Percentiles rank a stretch among this genome's conserved stretches.
Evolutionary conservation across 768 basidiomycete species (phyloP).

Genomic region (Brasilioporus rufonigricans): DNA sequence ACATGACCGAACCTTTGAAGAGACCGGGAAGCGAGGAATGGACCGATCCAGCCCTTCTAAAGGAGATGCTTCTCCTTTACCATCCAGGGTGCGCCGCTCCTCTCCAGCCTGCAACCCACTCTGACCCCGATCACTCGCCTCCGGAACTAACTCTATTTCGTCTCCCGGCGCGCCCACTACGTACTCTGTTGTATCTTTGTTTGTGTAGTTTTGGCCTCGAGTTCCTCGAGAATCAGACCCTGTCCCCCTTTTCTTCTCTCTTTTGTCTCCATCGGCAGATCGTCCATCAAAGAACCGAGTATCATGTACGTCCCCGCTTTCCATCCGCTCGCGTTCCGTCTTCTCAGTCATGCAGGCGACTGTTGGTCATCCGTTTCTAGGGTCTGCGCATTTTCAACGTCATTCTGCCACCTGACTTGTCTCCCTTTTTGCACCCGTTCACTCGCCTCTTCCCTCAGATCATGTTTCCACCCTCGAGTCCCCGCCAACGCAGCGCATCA

Average conservation of each 20-base stretch:
- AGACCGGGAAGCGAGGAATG: neutral
- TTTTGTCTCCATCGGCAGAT: neutral
- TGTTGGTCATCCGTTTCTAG: conserved; percentile 17
- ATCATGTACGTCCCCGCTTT: conserved; percentile 21
- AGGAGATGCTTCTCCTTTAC: too few species aligned
- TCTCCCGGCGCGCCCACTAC: neutral
- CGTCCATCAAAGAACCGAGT: conserved; percentile 1
- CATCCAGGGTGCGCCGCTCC: too few species aligned
- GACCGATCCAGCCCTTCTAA: too few species aligned
- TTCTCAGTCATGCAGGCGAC: conserved; percentile 15
- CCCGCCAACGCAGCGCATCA: conserved; percentile 17
- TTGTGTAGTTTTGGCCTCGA: too few species aligned
- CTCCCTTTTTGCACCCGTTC: neutral
- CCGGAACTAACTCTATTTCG: conserved; percentile 1
- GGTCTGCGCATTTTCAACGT: conserved; percentile 2
- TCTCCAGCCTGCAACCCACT: conserved; percentile 3
- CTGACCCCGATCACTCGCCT: conserved; percentile 17
- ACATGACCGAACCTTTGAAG: too few species aligned
- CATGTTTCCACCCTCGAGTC: conserved; percentile 14
- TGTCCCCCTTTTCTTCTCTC: too few species aligned
- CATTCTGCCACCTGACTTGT: neutral
- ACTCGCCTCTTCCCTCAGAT: conserved; percentile 2
- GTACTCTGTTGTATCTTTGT: too few species aligned
- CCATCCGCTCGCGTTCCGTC: neutral
- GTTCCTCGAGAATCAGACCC: too few species aligned